Evolutionary conservation across 1,139 yeast genomes (phyloP).

Genomic region (Pichia sp.): DNA sequence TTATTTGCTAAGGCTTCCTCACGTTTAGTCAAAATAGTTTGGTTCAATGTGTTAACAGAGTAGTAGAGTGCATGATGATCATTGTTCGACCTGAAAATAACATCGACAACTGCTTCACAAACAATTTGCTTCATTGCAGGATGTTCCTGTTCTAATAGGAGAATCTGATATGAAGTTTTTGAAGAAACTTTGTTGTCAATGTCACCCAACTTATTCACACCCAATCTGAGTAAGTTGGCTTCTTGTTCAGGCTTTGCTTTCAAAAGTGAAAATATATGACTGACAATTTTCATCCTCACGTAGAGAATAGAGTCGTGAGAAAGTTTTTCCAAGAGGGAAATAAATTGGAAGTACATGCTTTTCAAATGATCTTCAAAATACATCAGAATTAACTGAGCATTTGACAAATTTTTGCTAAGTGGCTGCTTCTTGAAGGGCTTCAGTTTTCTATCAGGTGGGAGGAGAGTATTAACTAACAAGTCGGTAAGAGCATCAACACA

Average conservation of each 20-base stretch:
- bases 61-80: conserved; percentile 90
- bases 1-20: conserved; percentile 78
- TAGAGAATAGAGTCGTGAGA: conserved; percentile 91
- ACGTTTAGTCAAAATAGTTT: conserved; percentile 76
- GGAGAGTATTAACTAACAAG: conserved; percentile 68
- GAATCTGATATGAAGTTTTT: conserved; percentile 75
- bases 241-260: conserved; percentile 95
- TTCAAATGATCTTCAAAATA: conserved; percentile 90
- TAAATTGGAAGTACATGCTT: conserved; percentile 62
- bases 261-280: conserved; percentile 74
- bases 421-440: conserved; percentile 78
- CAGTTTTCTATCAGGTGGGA: conserved; percentile 76
- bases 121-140: conserved; percentile 92
- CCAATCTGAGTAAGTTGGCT: conserved; percentile 79
- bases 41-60: conserved; percentile 82
- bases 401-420: conserved; percentile 43
- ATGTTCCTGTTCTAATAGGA: conserved; percentile 83
- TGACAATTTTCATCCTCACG: conserved; percentile 73
- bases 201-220: conserved; percentile 93
- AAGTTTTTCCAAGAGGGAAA: conserved; percentile 68
- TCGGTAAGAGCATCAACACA: conserved; percentile 88
- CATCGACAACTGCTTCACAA: conserved; percentile 75
- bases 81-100: conserved; percentile 67
- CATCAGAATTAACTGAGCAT: conserved; percentile 61
- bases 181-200: conserved; percentile 87